Base-by-base conservation (phyloP, 148 eudicot species). In the Vaccinium macrocarpon region DNA sequence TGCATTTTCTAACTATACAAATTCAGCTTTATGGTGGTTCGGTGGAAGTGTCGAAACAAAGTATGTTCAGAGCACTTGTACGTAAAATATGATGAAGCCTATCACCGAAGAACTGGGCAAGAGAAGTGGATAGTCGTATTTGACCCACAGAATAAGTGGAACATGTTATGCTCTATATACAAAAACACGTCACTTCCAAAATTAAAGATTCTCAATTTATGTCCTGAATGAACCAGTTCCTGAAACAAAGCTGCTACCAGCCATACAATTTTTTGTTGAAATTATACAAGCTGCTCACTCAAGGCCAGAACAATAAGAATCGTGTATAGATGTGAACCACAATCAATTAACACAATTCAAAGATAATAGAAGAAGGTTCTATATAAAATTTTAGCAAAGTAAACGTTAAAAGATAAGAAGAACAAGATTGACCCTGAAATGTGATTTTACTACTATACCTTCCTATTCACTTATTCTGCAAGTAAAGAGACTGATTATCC, bases 401-500 rank as follows among this genome's bases (percentile, higher is more conserved):
- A 79, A 10, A 23, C 8, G 21, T n/a, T 9, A 79, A 79, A 9
- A 27, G 48, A 35, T 56, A 52, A 79, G 14, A 79, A 79, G 78
- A 18, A 56, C 46, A 79, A 79, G 48, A 56, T 57, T 57, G 51
- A 49, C n/a, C 72, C 23, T 11, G 32, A 59, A 9, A 80, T 59
- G 71, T 80, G 71, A 59, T 61, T 79, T 62, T 68, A 80, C 49
- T 57, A 59, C 52, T 80, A 61, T 32, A 56, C 14, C 48, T 35
- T 59, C 5, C 2, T 38, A 14, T 61, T 25, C 82, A 80, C 82
- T 59, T 80, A 80, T 80, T 80, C 49, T 21, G 29, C 25, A 79
- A 78, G 70, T 79, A 23, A 35, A 59, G 29, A 59, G 53, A 38
- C 23, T 68, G 73, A 42, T 21, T 57, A 11, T 59, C 82, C 51